Evolutionary conservation across 2,329 filamentous ascomycete genomes (phyloP).

Genomic region (Karstenula rhodostoma): DNA sequence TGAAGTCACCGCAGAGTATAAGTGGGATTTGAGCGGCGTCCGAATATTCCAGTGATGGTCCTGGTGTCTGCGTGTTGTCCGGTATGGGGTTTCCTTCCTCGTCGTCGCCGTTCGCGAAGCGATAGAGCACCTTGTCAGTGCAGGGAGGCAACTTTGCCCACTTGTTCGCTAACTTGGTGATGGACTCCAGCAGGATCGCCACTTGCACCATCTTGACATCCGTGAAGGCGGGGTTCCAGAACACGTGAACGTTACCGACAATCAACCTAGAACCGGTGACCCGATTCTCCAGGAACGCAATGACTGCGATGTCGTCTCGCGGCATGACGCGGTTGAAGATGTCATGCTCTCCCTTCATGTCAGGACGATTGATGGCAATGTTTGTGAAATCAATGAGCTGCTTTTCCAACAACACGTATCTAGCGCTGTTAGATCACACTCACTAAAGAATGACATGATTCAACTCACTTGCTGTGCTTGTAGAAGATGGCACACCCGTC

Average conservation of each 20-base stretch:
- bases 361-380: constrained; percentile 90
- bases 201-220: constrained; percentile 98
- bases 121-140: constrained; percentile 75
- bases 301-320: constrained; percentile 93
- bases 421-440: constrained; percentile 27
- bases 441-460: background rate
- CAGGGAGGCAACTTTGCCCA: constrained; percentile 82
- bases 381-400: constrained; percentile 91
- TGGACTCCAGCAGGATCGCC: constrained; percentile 91
- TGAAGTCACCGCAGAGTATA: constrained; percentile 94
- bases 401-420: constrained; percentile 89
- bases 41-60: constrained; percentile 85
- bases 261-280: constrained; percentile 90
- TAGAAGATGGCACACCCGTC: constrained; percentile 98
- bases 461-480: constrained; percentile 79
- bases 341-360: constrained; percentile 97
- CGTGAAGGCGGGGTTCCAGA: constrained; percentile 89
- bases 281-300: constrained; percentile 92
- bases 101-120: constrained; percentile 57
- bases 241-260: constrained; percentile 91
- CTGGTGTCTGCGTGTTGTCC: constrained; percentile 70
- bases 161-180: constrained; percentile 84
- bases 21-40: constrained; percentile 88
- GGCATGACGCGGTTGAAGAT: constrained; percentile 99
- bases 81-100: constrained; percentile 57